Conservation (phyloP, 371 early-diverging fungal genomes). For the Basidiobolus heterosporus region DNA sequence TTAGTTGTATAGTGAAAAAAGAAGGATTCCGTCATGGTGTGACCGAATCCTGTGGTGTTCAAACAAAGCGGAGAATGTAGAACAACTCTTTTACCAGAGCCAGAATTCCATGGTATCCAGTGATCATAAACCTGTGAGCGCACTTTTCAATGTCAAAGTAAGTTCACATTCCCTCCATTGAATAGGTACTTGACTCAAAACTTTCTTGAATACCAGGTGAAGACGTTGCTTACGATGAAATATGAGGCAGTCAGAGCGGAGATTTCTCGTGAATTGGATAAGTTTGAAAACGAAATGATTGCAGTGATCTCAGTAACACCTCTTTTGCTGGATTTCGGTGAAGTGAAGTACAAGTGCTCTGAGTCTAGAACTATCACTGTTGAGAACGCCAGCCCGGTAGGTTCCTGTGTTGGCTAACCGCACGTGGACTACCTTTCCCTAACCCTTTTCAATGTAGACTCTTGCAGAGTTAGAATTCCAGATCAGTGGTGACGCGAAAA, state of each 20-base stretch:
- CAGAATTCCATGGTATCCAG: slow-evolving; percentile 50
- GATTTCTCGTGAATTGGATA: slow-evolving; percentile 53
- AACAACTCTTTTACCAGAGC: slow-evolving; percentile 27
- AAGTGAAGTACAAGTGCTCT: slow-evolving; percentile 38
- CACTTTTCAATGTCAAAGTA: slow-evolving; percentile 37
- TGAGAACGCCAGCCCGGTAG: slow-evolving; percentile 57
- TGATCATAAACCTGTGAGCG: slow-evolving; percentile 88
- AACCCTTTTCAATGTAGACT: slow-evolving; percentile 15
- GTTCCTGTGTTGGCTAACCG: not conserved
- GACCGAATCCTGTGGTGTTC: slow-evolving; percentile 81
- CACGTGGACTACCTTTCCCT: not conserved
- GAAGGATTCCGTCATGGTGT: slow-evolving; percentile 79
- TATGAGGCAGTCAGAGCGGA: slow-evolving; percentile 31
- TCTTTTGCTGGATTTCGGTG: slow-evolving; percentile 56
- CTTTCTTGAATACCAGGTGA: slow-evolving; percentile 9
- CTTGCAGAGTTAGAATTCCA: slow-evolving; percentile 51
- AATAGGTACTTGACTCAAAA: not conserved
- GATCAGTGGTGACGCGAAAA: slow-evolving; percentile 32
- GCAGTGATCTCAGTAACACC: slow-evolving; percentile 50
- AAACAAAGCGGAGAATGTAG: slow-evolving; percentile 14
- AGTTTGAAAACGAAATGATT: slow-evolving; percentile 57
- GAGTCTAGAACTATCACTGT: slow-evolving; percentile 35
- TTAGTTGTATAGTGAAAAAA: slow-evolving; percentile 40
- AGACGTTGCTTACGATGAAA: slow-evolving; percentile 27
- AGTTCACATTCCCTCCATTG: not conserved